Base-by-base conservation (phyloP, 305 asterid species). In the Solanum chacoense region DNA sequence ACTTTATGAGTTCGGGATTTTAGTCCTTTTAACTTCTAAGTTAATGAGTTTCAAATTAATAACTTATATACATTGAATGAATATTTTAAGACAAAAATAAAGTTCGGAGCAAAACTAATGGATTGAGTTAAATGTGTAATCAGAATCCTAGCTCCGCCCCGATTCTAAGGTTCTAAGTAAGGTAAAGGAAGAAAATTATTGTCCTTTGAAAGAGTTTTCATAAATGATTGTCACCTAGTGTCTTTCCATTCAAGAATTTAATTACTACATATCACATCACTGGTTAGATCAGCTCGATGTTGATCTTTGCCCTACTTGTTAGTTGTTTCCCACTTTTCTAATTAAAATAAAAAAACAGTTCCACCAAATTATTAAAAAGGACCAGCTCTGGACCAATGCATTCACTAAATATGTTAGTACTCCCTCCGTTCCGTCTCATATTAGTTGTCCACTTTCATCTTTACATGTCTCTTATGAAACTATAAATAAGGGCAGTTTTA, bases 271-370 rank as follows among this genome's bases (percentile, higher is more conserved):
- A 88, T 85, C 91, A 88, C 90, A 87, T 90, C 90, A 63, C 59
- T 22, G 73, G 28, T 63, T 84, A 88, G 45, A 38, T 63, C 85
- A 87, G 14, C 87, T 73, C 14, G 63, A 36, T 24, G 34, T 85
- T 63, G 42, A 59, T 74, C 42, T 85, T 88, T 90, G 85, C 85
- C 73, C 91, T 77, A 88, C 83, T 90, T 90, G 90, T 76, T 90
- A 88, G 40, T 90, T 90, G 91, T 76, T 90, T 76, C 88, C 91
- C 42, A 63, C 90, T 76, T 32, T 55, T 83, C 75, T 75, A 59
- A 36, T 22, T 67, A 10, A 24, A 67, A 24, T 4, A 2, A 67
- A 24, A 5, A 67, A 24, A 67, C 8, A 67, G 32, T 67, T 67
- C 6, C 74, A 67, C 74, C 74, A 67, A 67, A 67, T 67, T 67